These are phyloP conservation scores for Papiliotrema flavescens DNA, from an alignment of 1,284 basidiomycete species.

Conservation along the genomic window DNA sequence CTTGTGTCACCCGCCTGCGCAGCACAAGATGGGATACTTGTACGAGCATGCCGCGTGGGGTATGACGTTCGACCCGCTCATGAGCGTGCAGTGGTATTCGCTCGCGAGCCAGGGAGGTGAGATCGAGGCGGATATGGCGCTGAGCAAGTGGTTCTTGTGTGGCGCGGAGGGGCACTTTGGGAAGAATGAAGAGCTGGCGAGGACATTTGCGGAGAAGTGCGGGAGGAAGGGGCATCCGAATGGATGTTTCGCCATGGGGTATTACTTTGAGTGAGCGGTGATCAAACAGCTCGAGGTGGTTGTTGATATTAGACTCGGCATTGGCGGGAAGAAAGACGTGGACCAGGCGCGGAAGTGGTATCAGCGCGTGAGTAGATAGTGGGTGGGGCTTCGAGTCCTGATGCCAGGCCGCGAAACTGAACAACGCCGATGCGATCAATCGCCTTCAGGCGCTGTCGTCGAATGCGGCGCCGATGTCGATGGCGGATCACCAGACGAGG, in stretches of 20 bases:
- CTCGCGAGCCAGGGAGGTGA: slow-evolving; percentile 78
- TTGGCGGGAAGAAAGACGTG: slow-evolving; percentile 32
- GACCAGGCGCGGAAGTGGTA: slow-evolving; percentile 45
- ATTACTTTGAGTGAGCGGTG: slow-evolving; percentile 50
- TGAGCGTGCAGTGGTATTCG: slow-evolving; percentile 89
- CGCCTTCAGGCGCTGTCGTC: slow-evolving; percentile 67
- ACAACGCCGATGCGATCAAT: slow-evolving; percentile 74
- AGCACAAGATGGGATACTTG: slow-evolving; percentile 87
- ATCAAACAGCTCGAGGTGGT: not conserved
- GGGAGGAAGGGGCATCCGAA: slow-evolving; percentile 72
- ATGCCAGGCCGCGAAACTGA: slow-evolving; percentile 66
- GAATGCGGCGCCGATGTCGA: slow-evolving; percentile 61
- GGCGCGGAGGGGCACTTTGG: slow-evolving; percentile 76
- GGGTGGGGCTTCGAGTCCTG: not conserved
- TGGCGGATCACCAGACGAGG: slow-evolving; percentile 73
- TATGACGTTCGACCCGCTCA: slow-evolving; percentile 80
- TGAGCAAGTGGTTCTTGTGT: slow-evolving; percentile 93
- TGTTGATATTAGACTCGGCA: slow-evolving; percentile 26
- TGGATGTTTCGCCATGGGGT: slow-evolving; percentile 92
- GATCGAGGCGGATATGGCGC: slow-evolving; percentile 89
- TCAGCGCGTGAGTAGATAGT: slow-evolving; percentile 37
- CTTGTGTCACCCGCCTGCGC: slow-evolving; percentile 79
- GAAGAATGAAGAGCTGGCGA: slow-evolving; percentile 82
- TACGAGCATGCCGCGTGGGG: slow-evolving; percentile 87
- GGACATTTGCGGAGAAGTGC: slow-evolving; percentile 88